Percentiles rank a stretch among this genome's conserved stretches.
Conservation (phyloP, 179 eudicot genomes). For the Vitellaria paradoxa region DNA sequence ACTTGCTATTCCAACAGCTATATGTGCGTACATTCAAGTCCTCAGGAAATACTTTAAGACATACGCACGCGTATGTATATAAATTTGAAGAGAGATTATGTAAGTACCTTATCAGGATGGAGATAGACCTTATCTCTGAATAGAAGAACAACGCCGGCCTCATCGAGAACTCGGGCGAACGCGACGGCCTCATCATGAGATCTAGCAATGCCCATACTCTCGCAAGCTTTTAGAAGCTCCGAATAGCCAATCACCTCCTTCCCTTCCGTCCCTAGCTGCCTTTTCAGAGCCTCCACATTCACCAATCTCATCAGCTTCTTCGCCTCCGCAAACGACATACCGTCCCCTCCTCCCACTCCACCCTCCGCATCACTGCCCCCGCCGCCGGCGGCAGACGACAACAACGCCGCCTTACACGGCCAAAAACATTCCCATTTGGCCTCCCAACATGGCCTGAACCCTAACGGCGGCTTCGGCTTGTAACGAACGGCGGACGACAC, state of each 20-base stretch:
- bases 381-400: background rate
- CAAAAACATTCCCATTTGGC: background rate
- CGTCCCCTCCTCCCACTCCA: background rate
- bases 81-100: background rate
- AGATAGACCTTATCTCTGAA: slow-evolving; percentile 82
- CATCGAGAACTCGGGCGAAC: slow-evolving; percentile 68
- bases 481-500: background rate
- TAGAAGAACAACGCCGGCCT: slow-evolving; percentile 81
- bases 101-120: slow-evolving; percentile 78
- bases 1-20: too few relatives aligned
- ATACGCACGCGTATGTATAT: too few relatives aligned
- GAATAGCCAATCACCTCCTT: slow-evolving; percentile 65
- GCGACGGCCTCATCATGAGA: slow-evolving; percentile 57
- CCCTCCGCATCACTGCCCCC: background rate
- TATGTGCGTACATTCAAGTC: too few relatives aligned
- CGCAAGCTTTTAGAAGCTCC: slow-evolving; percentile 63
- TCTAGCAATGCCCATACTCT: slow-evolving; percentile 61
- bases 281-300: slow-evolving; percentile 71
- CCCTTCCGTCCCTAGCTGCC: slow-evolving; percentile 54
- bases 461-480: background rate
- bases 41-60: too few relatives aligned
- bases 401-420: background rate
- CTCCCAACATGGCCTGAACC: background rate
- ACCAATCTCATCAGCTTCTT: slow-evolving; percentile 77
- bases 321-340: slow-evolving; percentile 54